Evolutionary conservation across 176 grass and related monocot genomes (phyloP).

Genomic region (Oryza longistaminata): DNA sequence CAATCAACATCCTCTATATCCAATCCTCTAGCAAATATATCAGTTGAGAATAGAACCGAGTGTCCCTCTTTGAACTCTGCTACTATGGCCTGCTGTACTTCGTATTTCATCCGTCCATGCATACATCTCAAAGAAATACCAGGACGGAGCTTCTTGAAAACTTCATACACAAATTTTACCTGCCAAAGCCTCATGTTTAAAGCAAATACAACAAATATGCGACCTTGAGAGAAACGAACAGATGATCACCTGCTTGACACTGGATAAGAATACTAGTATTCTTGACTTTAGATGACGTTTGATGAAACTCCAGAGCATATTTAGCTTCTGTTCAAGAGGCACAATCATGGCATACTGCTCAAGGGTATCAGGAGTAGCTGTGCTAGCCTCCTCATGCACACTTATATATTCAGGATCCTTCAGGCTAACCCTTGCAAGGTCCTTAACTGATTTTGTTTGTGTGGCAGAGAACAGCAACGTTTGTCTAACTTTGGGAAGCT

Average conservation of each 20-base stretch:
- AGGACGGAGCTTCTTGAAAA: slow-evolving; percentile 94
- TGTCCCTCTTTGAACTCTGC: slow-evolving; percentile 65
- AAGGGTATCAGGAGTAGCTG: slow-evolving; percentile 76
- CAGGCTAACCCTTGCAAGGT: slow-evolving; percentile 90
- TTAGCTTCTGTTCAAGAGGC: slow-evolving; percentile 86
- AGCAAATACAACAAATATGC: slow-evolving; percentile 17
- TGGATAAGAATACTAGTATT: slow-evolving; percentile 88
- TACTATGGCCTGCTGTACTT: slow-evolving; percentile 64
- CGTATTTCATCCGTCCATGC: slow-evolving; percentile 72
- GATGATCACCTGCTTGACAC: slow-evolving; percentile 76
- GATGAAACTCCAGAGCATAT: slow-evolving; percentile 97
- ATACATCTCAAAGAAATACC: slow-evolving; percentile 95
- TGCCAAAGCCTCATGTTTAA: slow-evolving; percentile 21
- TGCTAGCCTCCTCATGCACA: slow-evolving; percentile 82
- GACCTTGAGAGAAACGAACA: slow-evolving; percentile 19
- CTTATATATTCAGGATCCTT: slow-evolving; percentile 86
- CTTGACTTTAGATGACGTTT: slow-evolving; percentile 77
- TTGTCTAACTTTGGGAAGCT: slow-evolving; percentile 74
- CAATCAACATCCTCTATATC: slow-evolving; percentile 92
- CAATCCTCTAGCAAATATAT: slow-evolving; percentile 74
- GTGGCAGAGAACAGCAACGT: slow-evolving; percentile 94
- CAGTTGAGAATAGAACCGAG: slow-evolving; percentile 94
- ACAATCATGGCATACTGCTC: slow-evolving; percentile 79
- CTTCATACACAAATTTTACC: slow-evolving; percentile 92
- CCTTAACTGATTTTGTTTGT: slow-evolving; percentile 89